Conservation (phyloP, 306 rosid genomes). For the Hippophae tibetana region DNA sequence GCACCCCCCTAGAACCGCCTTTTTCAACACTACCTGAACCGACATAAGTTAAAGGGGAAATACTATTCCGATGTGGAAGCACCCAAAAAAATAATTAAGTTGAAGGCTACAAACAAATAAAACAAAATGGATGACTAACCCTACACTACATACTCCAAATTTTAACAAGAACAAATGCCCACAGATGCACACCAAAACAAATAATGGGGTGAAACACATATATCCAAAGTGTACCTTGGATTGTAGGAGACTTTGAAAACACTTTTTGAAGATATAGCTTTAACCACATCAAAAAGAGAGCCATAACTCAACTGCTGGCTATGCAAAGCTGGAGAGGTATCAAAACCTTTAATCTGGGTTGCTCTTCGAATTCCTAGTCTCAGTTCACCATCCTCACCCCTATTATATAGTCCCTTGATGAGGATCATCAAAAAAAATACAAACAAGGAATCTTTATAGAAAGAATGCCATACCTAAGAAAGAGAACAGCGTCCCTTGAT, state of each 20-base stretch:
- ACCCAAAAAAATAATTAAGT: not conserved
- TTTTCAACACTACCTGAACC: no score
- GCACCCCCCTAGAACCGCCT: no score
- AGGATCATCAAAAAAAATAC: not conserved
- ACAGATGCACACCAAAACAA: slow-evolving; percentile 2
- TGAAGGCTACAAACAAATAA: not conserved
- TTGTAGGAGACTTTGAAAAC: slow-evolving; percentile 66
- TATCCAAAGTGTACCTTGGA: slow-evolving; percentile 55
- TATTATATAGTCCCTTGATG: slow-evolving; percentile 11
- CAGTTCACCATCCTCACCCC: slow-evolving; percentile 89
- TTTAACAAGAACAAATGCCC: not conserved
- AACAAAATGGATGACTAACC: not conserved
- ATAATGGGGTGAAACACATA: not conserved
- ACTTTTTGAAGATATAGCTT: slow-evolving; percentile 48
- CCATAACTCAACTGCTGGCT: slow-evolving; percentile 49
- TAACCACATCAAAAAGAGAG: slow-evolving; percentile 48
- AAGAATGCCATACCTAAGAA: slow-evolving; percentile 51
- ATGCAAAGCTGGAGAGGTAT: slow-evolving; percentile 33
- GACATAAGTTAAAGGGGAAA: no score
- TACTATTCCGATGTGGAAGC: not conserved
- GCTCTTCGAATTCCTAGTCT: slow-evolving; percentile 91
- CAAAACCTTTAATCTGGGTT: slow-evolving; percentile 54
- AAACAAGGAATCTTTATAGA: not conserved
- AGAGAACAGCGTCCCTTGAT: slow-evolving; percentile 97
- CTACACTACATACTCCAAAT: not conserved